phyloP scores from a whole-genome alignment of 2,329 filamentous ascomycete species.

The Aureobasidium subglaciale region DNA sequence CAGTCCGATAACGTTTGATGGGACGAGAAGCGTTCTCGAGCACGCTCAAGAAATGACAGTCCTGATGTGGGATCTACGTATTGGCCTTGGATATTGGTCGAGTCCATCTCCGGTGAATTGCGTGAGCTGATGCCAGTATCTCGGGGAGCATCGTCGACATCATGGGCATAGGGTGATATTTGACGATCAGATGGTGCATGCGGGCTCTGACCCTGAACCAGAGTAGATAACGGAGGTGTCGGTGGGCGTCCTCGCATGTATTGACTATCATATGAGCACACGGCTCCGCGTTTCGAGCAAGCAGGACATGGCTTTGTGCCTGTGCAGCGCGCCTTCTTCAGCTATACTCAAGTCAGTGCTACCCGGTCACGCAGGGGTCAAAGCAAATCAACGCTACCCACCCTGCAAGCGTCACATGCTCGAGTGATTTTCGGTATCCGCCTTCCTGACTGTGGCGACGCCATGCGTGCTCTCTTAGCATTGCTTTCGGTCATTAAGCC shows the following conservation, averaged over 20 bases:
- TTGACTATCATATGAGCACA: slow-evolving; percentile 41
- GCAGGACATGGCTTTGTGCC: slow-evolving; percentile 31
- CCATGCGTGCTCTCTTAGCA: not conserved
- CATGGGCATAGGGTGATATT: not conserved
- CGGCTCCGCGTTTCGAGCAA: slow-evolving; percentile 23
- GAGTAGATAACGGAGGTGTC: slow-evolving; percentile 29
- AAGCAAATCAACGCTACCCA: not conserved
- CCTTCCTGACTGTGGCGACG: not conserved
- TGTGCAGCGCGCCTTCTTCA: slow-evolving; percentile 32
- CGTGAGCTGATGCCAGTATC: not conserved
- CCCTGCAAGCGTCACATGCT: not conserved
- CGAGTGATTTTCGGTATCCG: not conserved
- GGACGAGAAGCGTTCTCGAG: not conserved
- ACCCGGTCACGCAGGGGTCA: no score
- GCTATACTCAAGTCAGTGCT: not conserved
- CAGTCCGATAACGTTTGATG: not conserved
- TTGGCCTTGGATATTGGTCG: slow-evolving; percentile 2
- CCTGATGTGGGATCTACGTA: slow-evolving; percentile 10
- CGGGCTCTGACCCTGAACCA: not conserved
- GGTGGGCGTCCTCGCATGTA: slow-evolving; percentile 40
- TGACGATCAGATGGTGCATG: no score
- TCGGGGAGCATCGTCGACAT: not conserved
- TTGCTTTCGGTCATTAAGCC: not conserved
- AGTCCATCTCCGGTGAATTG: slow-evolving; percentile 22
- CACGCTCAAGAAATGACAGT: slow-evolving; percentile 6